Base-by-base conservation (phyloP, 2,329 filamentous ascomycete genomes). In the Scedosporium boydii region DNA sequence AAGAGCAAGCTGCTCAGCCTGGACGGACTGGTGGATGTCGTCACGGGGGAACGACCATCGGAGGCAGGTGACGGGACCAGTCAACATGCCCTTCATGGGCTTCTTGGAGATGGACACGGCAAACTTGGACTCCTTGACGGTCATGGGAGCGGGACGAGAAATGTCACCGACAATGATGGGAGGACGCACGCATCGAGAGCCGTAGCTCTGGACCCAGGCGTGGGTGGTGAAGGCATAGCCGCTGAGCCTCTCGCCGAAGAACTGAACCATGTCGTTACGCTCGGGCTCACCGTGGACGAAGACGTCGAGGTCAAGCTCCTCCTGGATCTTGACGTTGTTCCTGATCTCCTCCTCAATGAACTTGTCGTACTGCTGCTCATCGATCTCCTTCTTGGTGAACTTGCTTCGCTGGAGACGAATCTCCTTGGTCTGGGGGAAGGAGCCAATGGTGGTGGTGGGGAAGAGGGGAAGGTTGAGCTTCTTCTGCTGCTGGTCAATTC, bases 1-100 rank as follows among this genome's bases (percentile, higher is more conserved):
- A 71, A 99, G 89, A 77, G 93, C 95, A 72, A 99, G 90, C 85
- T 99, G 95, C 84, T 97, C 90, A 75, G 95, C 95, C 84, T 99
- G 95, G 72, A 98, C 88, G 64, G 93, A 97, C 85, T 99, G 95
- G 85, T 99, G 95, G 67, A 99, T 90, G 75, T 99, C 95, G 76
- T 97, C 93, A 90, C 95, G 95, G 72, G 95, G 95, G 91, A 98
- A 99, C 66, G 95, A 99, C 95, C 95, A 99, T 78, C 95, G 89
- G 72, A 99, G 83, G 82, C 95, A 99, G 74, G 95, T 99, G 82
- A 99, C 96, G 70, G 95, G 95, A 65, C 95, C 95, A 78, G 95
- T 99, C 76, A 99, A 87, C 95, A 99, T 99, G 78, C 95, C 95
- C 91, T 99, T 99, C 95, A 99, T 98, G 80, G 95, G 93, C 87